phyloP scores from a whole-genome alignment of 257 asterid genomes.

The Thymus quinquecostatus region DNA sequence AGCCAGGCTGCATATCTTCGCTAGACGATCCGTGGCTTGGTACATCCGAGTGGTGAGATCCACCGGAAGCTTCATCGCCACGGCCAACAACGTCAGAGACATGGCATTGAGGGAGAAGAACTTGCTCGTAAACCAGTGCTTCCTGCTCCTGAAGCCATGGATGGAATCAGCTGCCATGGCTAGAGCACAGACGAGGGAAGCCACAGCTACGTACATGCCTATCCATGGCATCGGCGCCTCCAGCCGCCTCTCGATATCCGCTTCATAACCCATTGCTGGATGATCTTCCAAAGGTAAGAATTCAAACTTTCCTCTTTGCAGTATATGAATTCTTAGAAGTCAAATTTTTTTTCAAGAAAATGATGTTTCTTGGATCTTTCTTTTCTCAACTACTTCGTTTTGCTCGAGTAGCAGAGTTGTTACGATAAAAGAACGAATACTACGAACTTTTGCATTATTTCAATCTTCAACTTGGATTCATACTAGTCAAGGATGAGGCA shows the following conservation, averaged over 20 bases:
- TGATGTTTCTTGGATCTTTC: slow-evolving; percentile 5
- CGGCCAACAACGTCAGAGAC: slow-evolving; percentile 44
- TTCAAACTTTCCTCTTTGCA: slow-evolving; percentile 4
- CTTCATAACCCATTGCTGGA: slow-evolving; percentile 31
- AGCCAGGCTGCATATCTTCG: slow-evolving; percentile 38
- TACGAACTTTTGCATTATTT: not conserved
- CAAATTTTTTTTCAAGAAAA: not conserved
- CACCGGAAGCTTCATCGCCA: slow-evolving; percentile 45
- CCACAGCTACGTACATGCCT: slow-evolving; percentile 40
- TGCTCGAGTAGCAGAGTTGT: not conserved
- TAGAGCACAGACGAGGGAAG: slow-evolving; percentile 37
- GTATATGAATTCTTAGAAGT: not conserved
- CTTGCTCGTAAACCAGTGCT: slow-evolving; percentile 47
- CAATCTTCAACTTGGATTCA: not conserved
- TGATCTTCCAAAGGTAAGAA: slow-evolving; percentile 26
- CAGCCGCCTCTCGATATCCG: slow-evolving; percentile 33
- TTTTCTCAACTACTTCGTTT: not conserved
- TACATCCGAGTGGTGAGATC: slow-evolving; percentile 44
- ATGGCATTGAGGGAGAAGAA: slow-evolving; percentile 43
- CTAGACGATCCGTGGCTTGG: slow-evolving; percentile 26
- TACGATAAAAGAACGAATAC: not conserved
- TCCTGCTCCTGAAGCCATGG: slow-evolving; percentile 39
- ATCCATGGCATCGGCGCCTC: slow-evolving; percentile 42
- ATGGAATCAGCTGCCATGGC: slow-evolving; percentile 47
- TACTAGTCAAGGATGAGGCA: slow-evolving; percentile 21